Conservation (phyloP, 169 alveolate genomes). For the Cystoisospora suis region DNA sequence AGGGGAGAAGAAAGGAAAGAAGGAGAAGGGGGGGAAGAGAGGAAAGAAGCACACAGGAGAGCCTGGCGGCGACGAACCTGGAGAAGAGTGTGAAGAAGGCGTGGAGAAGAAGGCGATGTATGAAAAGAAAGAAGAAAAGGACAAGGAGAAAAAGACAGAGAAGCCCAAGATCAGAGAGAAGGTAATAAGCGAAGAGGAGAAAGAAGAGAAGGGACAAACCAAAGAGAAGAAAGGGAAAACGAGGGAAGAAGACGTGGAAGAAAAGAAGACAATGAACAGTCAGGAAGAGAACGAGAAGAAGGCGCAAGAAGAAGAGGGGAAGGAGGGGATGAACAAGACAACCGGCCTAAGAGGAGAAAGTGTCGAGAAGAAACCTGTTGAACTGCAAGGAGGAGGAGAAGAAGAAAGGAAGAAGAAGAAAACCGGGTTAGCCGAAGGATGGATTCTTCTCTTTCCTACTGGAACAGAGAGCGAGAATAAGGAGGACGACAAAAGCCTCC, state of each 20-base stretch:
- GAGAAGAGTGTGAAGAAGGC: neutral
- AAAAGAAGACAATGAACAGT: neutral
- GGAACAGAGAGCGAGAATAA: too few species aligned
- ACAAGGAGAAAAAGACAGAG: neutral
- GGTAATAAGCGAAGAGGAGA: neutral
- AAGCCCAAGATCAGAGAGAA: neutral
- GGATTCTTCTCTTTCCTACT: too few species aligned
- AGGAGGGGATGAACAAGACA: neutral
- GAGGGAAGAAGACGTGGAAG: neutral
- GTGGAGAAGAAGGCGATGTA: neutral
- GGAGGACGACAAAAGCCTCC: too few species aligned
- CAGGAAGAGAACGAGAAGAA: neutral
- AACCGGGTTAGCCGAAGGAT: too few species aligned
- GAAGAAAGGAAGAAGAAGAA: too few species aligned
- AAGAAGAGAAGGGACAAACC: neutral
- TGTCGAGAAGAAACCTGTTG: neutral
- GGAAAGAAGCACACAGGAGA: too few species aligned
- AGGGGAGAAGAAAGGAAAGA: neutral
- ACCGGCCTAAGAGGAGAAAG: too few species aligned
- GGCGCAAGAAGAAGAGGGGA: neutral
- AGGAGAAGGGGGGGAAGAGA: neutral
- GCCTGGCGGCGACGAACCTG: neutral
- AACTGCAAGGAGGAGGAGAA: neutral
- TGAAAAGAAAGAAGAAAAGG: neutral
- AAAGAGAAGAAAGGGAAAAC: neutral